These are phyloP conservation scores for Rhodosporidiobolus odoratus DNA, from an alignment of 768 basidiomycete genomes.

Conservation along the genomic window DNA sequence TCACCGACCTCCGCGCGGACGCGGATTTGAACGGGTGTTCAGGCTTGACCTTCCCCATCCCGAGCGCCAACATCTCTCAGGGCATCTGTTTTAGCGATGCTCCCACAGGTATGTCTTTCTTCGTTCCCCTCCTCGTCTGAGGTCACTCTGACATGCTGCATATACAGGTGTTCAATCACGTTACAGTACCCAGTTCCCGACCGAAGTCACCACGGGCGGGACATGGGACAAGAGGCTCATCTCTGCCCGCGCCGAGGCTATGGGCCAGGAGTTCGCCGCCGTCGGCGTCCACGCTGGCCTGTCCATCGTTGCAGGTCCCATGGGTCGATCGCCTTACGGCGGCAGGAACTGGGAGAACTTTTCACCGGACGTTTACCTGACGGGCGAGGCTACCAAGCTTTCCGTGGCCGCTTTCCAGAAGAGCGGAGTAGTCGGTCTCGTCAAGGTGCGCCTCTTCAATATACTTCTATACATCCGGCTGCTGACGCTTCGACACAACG, in stretches of 20 bases:
- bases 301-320: slow-evolving; percentile 17
- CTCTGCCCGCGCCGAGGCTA: slow-evolving; percentile 65
- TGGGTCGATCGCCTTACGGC: slow-evolving; percentile 3
- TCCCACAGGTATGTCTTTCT: background rate
- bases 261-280: slow-evolving; percentile 74
- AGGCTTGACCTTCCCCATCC: background rate
- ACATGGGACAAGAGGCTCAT: slow-evolving; percentile 77
- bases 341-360: slow-evolving; percentile 18
- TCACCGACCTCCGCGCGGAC: background rate
- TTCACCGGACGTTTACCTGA: background rate
- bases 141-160: too few species aligned
- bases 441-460: too few species aligned
- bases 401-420: background rate
- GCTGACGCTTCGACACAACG: too few species aligned
- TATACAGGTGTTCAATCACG: background rate
- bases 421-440: background rate
- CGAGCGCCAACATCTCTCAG: background rate
- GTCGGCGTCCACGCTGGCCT: slow-evolving; percentile 69
- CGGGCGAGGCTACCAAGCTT: background rate
- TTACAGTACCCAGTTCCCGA: slow-evolving; percentile 54
- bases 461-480: too few species aligned
- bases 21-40: background rate
- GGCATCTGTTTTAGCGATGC: slow-evolving; percentile 11
- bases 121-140: background rate
- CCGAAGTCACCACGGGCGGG: slow-evolving; percentile 74